phyloP scores from a whole-genome alignment of 2,329 filamentous ascomycete genomes.

The Septoria linicola region DNA sequence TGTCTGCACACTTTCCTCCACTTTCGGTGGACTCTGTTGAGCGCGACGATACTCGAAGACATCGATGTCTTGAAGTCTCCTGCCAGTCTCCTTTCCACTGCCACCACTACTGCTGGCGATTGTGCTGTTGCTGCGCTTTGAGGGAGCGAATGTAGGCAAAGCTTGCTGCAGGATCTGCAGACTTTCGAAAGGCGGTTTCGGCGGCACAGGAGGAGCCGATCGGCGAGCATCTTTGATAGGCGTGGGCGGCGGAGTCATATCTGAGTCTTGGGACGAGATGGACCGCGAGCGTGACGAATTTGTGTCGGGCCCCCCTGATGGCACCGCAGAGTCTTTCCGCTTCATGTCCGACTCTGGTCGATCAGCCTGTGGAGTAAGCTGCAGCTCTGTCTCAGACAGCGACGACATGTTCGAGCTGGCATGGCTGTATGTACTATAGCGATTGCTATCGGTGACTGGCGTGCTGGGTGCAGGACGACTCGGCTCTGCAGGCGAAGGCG shows the following conservation, averaged over 20 bases:
- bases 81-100: neutral
- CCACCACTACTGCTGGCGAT: neutral
- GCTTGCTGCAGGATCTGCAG: neutral
- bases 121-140: neutral
- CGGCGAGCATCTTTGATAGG: conserved; percentile 1
- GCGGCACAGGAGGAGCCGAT: neutral
- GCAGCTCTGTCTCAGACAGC: neutral
- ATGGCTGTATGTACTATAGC: neutral
- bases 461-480: neutral
- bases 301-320: neutral
- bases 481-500: neutral
- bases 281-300: neutral
- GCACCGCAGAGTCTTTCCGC: conserved; percentile 4
- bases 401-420: neutral
- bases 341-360: neutral
- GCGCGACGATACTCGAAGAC: neutral
- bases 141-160: neutral
- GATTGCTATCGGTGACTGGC: neutral
- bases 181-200: neutral
- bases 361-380: neutral
- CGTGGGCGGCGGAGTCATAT: neutral
- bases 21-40: neutral
- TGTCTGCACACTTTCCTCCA: too few species aligned
- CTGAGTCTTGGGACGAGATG: neutral
- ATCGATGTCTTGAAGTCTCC: neutral